Evolutionary conservation across 345 rosid species (phyloP).

Genomic region (Cardamine occulta): DNA sequence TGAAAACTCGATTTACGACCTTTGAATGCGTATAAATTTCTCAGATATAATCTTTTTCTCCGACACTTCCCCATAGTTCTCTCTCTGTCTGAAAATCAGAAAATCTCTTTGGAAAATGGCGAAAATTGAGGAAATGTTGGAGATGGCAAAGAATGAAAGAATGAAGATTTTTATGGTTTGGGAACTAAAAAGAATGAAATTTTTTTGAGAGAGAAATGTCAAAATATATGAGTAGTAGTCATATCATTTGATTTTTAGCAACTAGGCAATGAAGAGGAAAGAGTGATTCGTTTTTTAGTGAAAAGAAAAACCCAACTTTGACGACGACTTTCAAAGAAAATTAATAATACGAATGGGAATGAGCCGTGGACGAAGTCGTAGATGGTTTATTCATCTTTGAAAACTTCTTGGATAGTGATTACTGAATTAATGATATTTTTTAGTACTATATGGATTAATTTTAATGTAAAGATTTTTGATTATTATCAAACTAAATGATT

Average conservation of each 20-base stretch:
- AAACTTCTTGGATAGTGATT: slow-evolving; percentile 14
- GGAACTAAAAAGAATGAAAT: neutral
- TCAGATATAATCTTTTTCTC: slow-evolving; percentile 63
- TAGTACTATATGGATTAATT: slow-evolving; percentile 4
- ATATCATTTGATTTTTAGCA: slow-evolving; percentile 9
- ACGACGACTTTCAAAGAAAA: slow-evolving; percentile 38
- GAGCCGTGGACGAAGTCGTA: slow-evolving; percentile 36
- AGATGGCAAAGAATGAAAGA: slow-evolving; percentile 11
- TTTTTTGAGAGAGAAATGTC: neutral
- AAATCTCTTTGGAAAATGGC: neutral
- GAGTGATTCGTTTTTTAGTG: slow-evolving; percentile 5
- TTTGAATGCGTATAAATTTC: slow-evolving; percentile 68
- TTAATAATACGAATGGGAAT: slow-evolving; percentile 21
- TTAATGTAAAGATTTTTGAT: neutral
- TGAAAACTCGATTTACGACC: slow-evolving; percentile 67
- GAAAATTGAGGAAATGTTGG: neutral
- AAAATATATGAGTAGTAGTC: neutral
- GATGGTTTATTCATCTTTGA: slow-evolving; percentile 15
- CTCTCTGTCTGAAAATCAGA: slow-evolving; percentile 23
- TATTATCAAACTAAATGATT: slow-evolving; percentile 13
- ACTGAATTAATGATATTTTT: neutral
- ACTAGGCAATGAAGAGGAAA: slow-evolving; percentile 27
- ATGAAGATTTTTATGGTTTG: neutral
- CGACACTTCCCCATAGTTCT: slow-evolving; percentile 49
- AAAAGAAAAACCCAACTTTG: slow-evolving; percentile 32